These are phyloP conservation scores for Cordia subcordata DNA, from an alignment of 257 asterid genomes.

Conservation along the genomic window DNA sequence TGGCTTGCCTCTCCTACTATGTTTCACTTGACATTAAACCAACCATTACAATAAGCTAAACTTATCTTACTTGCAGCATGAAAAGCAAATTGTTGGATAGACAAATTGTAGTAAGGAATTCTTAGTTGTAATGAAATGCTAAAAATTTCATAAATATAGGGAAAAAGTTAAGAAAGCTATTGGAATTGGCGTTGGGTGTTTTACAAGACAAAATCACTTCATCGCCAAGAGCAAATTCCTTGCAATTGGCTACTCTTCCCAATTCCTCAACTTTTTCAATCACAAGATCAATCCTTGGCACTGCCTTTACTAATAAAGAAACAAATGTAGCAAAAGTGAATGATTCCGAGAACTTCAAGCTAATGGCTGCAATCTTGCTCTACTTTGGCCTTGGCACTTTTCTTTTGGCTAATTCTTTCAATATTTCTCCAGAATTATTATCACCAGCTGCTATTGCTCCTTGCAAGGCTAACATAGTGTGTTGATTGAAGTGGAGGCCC, in stretches of 20 bases:
- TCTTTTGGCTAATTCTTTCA: conserved; percentile 30
- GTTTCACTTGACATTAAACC: too few species aligned
- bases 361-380: conserved; percentile 65
- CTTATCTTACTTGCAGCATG: background rate
- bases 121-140: too few species aligned
- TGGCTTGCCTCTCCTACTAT: too few species aligned
- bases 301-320: conserved; percentile 72
- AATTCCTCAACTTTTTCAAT: conserved; percentile 83
- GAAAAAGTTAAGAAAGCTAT: too few species aligned
- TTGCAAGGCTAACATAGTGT: conserved; percentile 37
- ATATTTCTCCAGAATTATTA: conserved; percentile 24
- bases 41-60: too few species aligned
- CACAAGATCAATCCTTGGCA: conserved; percentile 84
- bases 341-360: conserved; percentile 81
- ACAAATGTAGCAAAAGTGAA: conserved; percentile 92
- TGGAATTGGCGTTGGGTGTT: background rate
- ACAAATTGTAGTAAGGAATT: too few species aligned
- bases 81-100: background rate
- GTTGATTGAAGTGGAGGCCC: conserved; percentile 30
- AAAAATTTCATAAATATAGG: too few species aligned
- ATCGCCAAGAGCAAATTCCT: conserved; percentile 53
- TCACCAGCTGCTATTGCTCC: conserved; percentile 10
- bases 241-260: conserved; percentile 68
- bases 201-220: conserved; percentile 14
- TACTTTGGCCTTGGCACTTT: conserved; percentile 57